Conservation (phyloP, 805 yeast species). For the Spathaspora arborariae region DNA sequence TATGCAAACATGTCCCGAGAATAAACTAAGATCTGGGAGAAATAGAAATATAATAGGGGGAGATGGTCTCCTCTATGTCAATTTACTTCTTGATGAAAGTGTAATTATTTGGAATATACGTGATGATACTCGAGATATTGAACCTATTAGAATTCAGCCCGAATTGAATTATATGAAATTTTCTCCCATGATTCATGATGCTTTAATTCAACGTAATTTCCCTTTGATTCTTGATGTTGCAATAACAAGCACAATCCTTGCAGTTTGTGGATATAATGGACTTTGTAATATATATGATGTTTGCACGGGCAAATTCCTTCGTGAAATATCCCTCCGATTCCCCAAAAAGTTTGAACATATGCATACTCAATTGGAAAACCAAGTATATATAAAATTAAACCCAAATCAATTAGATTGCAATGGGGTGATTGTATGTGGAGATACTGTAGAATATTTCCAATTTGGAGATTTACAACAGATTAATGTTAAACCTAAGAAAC, state of each 20-base stretch:
- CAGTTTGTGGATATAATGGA: constrained; percentile 43
- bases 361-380: constrained; percentile 24
- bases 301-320: constrained; percentile 37
- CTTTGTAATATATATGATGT: constrained; percentile 39
- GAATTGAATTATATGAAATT: constrained; percentile 18
- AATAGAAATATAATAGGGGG: constrained; percentile 28
- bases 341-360: constrained; percentile 23
- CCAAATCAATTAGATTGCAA: constrained; percentile 19
- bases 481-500: constrained; percentile 4
- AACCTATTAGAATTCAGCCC: constrained; percentile 19
- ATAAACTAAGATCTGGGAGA: constrained; percentile 9
- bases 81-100: constrained; percentile 36
- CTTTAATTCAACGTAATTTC: constrained; percentile 4
- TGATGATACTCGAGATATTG: constrained; percentile 9
- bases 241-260: constrained; percentile 28
- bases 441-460: constrained; percentile 43
- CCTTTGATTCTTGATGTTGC: constrained; percentile 23
- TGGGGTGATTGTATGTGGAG: constrained; percentile 42
- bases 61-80: constrained; percentile 39
- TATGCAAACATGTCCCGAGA: constrained; percentile 15
- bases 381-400: constrained; percentile 21
- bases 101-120: constrained; percentile 44
- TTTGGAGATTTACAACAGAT: constrained; percentile 33
- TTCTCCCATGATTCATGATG: constrained; percentile 8
- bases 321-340: constrained; percentile 28